Evolutionary conservation across 1,284 basidiomycete genomes (phyloP).

Genomic region (Malassezia brasiliensis): DNA sequence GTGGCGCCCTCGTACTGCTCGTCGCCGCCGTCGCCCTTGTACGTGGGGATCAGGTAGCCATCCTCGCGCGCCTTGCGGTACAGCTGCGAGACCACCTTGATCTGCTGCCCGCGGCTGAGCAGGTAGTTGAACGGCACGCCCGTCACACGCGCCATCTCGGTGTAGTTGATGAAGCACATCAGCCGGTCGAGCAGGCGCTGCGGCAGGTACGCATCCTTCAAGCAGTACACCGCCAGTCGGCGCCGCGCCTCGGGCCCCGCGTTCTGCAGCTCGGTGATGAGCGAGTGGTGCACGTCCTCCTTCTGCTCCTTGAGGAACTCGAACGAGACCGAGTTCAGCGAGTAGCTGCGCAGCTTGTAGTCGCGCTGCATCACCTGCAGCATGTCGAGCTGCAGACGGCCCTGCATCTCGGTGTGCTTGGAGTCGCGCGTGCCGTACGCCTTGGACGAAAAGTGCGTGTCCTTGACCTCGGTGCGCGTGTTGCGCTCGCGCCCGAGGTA

Average conservation of each 20-base stretch:
- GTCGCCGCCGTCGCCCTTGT: constrained; percentile 44
- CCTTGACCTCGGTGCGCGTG: constrained; percentile 43
- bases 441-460: constrained; percentile 48
- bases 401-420: constrained; percentile 45
- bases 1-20: constrained; percentile 48
- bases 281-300: constrained; percentile 46
- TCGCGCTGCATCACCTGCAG: constrained; percentile 48
- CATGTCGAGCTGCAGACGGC: constrained; percentile 47
- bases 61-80: constrained; percentile 47
- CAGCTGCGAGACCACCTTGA: constrained; percentile 47
- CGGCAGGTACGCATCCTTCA: constrained; percentile 48
- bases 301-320: constrained; percentile 48
- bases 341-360: constrained; percentile 46
- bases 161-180: constrained; percentile 49
- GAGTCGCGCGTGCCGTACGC: constrained; percentile 47
- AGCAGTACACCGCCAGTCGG: constrained; percentile 45
- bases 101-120: constrained; percentile 46
- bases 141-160: constrained; percentile 47
- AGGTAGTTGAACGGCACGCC: constrained; percentile 49
- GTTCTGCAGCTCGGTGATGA: constrained; percentile 48
- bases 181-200: constrained; percentile 48
- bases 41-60: constrained; percentile 44
- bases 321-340: constrained; percentile 47
- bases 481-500: constrained; percentile 42
- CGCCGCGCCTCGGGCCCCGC: constrained; percentile 45